These are phyloP conservation scores for Sesbania bispinosa DNA, from an alignment of 306 rosid genomes.

Conservation along the genomic window DNA sequence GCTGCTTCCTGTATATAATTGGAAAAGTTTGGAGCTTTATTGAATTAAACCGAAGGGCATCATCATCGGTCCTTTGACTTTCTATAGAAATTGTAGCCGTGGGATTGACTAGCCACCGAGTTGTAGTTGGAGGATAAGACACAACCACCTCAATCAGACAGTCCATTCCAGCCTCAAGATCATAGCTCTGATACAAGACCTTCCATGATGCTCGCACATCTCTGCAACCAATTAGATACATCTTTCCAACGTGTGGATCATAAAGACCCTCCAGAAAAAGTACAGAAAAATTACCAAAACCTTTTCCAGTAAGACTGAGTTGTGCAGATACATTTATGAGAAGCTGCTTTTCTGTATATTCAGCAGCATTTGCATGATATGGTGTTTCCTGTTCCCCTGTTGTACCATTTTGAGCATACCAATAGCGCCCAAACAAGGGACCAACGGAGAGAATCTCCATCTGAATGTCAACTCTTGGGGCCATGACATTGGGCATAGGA, in stretches of 20 bases:
- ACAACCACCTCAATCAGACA: constrained; percentile 73
- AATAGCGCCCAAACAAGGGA: constrained; percentile 60
- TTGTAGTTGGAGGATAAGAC: constrained; percentile 78
- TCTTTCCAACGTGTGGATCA: constrained; percentile 73
- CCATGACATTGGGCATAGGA: constrained; percentile 32
- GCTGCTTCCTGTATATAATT: constrained; percentile 65
- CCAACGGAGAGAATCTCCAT: constrained; percentile 81
- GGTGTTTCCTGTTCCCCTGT: constrained; percentile 42
- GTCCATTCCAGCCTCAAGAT: constrained; percentile 83
- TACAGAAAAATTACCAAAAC: constrained; percentile 47
- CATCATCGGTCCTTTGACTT: constrained; percentile 72
- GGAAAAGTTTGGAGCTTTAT: constrained; percentile 66
- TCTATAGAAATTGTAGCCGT: constrained; percentile 58
- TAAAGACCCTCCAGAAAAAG: constrained; percentile 84
- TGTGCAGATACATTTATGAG: constrained; percentile 88
- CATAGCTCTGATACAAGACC: constrained; percentile 56
- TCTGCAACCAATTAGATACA: constrained; percentile 91
- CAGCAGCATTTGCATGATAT: constrained; percentile 50
- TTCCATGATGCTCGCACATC: constrained; percentile 80
- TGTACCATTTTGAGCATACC: constrained; percentile 49
- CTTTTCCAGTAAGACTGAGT: constrained; percentile 55
- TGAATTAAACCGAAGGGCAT: constrained; percentile 51
- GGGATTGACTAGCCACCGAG: constrained; percentile 78
- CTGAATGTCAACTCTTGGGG: constrained; percentile 45
- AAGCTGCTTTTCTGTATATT: constrained; percentile 77